Evolutionary conservation across 2,329 filamentous ascomycete genomes (phyloP), one percentile per base, ranked within the genome.

Genomic region (Exserohilum rostratum): DNA sequence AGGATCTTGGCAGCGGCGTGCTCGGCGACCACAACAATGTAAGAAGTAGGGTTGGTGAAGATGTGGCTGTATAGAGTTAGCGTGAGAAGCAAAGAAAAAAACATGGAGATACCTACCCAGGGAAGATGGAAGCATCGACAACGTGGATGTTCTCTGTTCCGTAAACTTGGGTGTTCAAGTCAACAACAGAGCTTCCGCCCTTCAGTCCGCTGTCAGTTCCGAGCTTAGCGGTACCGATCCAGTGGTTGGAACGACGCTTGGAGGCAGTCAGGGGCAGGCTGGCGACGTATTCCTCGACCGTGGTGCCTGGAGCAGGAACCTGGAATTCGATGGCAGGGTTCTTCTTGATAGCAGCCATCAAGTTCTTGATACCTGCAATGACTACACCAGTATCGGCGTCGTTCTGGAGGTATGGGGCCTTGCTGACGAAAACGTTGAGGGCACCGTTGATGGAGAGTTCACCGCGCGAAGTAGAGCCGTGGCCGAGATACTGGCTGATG

Each of bases 381-480:
- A 89, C 85, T n/a, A 85, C 85, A 43, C 82, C 80, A 18, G 83
- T 79, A 71, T 90, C 87, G 50, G 80, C 79, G 15, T 80, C 70
- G 53, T 85, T 72, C 38, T 79, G 78, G 2, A 88, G 79, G 71
- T 86, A 88, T 0, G 87, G 87, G 1, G 82, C 71, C 15, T 80
- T 80, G 13, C 83, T 83, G 12, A 89, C 85, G 1, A 81, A 75
- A 61, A 88, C 87, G 61, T 76, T 80, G 13, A 90, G 78, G 10
- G 76, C 80, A 44, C 79, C 76, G 34, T 81, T 85, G 65, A 89
- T 87, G 11, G 83, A 85, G 60, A 87, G 82, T 39, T 82, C 78
- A 42, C 87, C 87, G 34, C 85, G 79, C 12, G 86, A 87, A n/a
- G 81, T 82, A 18, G 83, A 77, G 35, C 87, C 86, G 50, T 85